Percentiles rank a stretch among this genome's conserved stretches.
phyloP scores from a whole-genome alignment of 2,329 filamentous ascomycete species.

The Gaeumannomyces tritici region DNA sequence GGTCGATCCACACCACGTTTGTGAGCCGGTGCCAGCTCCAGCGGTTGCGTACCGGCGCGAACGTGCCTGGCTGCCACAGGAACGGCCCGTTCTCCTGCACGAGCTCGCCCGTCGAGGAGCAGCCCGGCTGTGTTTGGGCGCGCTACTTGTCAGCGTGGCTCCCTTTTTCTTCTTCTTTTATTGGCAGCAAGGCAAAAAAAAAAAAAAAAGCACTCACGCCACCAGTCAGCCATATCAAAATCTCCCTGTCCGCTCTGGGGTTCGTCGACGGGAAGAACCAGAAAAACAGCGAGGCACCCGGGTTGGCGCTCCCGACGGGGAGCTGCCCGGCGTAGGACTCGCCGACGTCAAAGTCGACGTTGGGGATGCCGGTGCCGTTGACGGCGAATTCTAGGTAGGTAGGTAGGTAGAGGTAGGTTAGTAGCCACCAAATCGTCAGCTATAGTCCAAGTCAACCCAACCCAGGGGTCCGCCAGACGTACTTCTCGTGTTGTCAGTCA shows the following conservation, averaged over 20 bases:
- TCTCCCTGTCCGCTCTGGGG: conserved; percentile 38
- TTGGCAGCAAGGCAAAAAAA: no score
- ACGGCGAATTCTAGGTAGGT: conserved; percentile 36
- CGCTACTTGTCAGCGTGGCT: no score
- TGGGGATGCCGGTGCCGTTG: conserved; percentile 53
- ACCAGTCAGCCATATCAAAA: conserved; percentile 40
- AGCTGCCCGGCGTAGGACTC: conserved; percentile 17
- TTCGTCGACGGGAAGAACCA: conserved; percentile 56
- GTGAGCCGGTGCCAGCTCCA: conserved; percentile 65
- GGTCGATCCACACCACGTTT: conserved; percentile 66
- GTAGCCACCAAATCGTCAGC: no score
- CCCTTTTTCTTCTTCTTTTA: no score
- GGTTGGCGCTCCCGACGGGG: conserved; percentile 36
- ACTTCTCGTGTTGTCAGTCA: no score
- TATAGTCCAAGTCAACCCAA: no score
- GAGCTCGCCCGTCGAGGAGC: conserved; percentile 52
- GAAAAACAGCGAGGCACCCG: conserved; percentile 45
- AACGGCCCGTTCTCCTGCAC: conserved; percentile 68
- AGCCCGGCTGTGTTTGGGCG: conserved; percentile 30
- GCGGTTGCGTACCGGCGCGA: conserved; percentile 49
- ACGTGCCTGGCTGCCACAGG: conserved; percentile 57
- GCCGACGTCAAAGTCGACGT: conserved; percentile 54
- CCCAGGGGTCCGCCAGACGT: no score
- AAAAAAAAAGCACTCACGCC: no score
- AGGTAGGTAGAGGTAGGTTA: no score